Evolutionary conservation across 805 yeast genomes (phyloP), one percentile per base, ranked within the genome.

Genomic region (Cyberlindnera maritima): DNA sequence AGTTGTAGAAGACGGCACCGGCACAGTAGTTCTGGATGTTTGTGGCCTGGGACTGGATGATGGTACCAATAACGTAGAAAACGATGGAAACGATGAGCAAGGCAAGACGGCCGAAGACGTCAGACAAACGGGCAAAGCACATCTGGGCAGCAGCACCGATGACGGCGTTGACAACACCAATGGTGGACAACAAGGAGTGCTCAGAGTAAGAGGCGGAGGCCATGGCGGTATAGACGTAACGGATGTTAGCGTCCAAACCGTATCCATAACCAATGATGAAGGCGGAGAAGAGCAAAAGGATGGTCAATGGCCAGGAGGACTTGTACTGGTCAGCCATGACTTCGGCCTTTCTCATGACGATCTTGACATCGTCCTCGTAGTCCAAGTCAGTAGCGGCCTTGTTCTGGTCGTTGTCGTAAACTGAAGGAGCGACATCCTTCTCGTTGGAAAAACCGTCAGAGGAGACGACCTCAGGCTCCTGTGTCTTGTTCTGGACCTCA

Each of bases 71-170:
- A 12, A 72, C 74, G 55, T 83, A 81, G 54, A 84, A 74, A 10
- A 83, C 48, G 11, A 81, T 66, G 2, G 83, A 70, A 10, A 75
- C 60, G 17, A 76, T 36, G 18, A 79, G 57, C 42, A 81, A 63
- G 56, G 77, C 79, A 23, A 79, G 55, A 60, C 90, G 77, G 13
- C 90, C 90, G 58, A 81, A 81, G n/a, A 75, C 69, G 61, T 83
- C 88, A 9, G 85, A 74, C 33, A 83, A 64, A 53, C 86, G 69
- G 11, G 89, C 88, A 50, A 72, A 80, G 4, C 78, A 70, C 3
- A 85, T 80, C 58, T 80, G 85, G 3, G 85, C 73, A 15, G 84
- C 88, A 21, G 87, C 86, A 41, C 79, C 85, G 42, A 80, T 74
- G 34, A 83, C 85, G 28, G 77, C 68, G 46, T 74, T 71, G 51